phyloP scores from a whole-genome alignment of 371 early-diverging fungal genomes.

The Haplosporangium sp. region DNA sequence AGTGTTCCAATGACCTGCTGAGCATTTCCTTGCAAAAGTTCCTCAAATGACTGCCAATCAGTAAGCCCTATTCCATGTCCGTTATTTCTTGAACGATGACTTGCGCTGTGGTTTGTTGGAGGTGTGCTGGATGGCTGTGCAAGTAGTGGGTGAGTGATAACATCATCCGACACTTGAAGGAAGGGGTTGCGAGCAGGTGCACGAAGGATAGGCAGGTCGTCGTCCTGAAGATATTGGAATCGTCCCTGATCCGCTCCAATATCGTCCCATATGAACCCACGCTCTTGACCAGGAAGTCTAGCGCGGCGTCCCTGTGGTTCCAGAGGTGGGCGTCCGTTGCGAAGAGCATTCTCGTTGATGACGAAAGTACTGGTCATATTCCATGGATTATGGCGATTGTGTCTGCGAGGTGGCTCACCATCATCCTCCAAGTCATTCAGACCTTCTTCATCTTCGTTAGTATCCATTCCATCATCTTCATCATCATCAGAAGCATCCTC shows the following conservation, averaged over 20 bases:
- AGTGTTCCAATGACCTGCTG: constrained; percentile 75
- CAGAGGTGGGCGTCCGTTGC: constrained; percentile 25
- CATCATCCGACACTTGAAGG: constrained; percentile 61
- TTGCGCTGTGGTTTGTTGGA: constrained; percentile 23
- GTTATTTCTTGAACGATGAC: constrained; percentile 27
- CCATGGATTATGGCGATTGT: constrained; percentile 52
- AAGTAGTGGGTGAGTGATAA: constrained; percentile 77
- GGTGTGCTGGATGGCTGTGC: constrained; percentile 60
- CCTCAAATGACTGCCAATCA: constrained; percentile 76
- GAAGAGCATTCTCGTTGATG: constrained; percentile 34
- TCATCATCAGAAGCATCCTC: constrained; percentile 5
- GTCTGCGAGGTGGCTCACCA: constrained; percentile 54
- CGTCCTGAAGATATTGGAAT: constrained; percentile 39
- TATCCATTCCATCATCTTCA: constrained; percentile 55
- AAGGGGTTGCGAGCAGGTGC: constrained; percentile 44
- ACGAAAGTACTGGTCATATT: constrained; percentile 48
- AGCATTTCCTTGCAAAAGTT: constrained; percentile 77
- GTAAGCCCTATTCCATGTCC: constrained; percentile 47
- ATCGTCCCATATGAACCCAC: constrained; percentile 48
- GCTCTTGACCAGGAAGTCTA: constrained; percentile 41
- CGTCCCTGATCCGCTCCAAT: constrained; percentile 41
- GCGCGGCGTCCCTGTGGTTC: constrained; percentile 43
- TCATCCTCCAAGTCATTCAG: constrained; percentile 50
- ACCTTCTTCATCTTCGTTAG: constrained; percentile 57
- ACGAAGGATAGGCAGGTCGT: constrained; percentile 40